These are phyloP conservation scores for Volvariella volvacea DNA, from an alignment of 1,284 basidiomycete genomes.

Conservation along the genomic window DNA sequence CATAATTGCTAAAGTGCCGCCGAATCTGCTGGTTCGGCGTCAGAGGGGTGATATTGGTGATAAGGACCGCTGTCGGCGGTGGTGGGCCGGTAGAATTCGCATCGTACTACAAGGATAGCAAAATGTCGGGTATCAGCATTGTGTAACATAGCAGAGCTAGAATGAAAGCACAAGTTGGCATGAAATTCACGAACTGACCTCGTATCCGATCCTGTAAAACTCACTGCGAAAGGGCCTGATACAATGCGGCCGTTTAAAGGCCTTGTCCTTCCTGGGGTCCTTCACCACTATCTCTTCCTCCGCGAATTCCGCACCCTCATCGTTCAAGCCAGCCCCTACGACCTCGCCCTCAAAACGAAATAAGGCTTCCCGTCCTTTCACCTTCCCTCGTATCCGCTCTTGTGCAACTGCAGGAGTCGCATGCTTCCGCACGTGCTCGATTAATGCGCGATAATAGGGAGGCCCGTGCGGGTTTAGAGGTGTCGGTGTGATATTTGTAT, in stretches of 20 bases:
- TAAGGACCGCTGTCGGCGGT: constrained; percentile 72
- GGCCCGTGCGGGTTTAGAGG: constrained; percentile 9
- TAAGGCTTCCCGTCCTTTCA: constrained; percentile 54
- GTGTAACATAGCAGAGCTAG: constrained; percentile 5
- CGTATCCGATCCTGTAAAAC: constrained; percentile 48
- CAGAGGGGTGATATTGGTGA: constrained; percentile 69
- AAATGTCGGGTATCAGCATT: constrained; percentile 9
- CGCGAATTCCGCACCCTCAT: constrained; percentile 25
- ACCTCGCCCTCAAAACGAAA: constrained; percentile 52
- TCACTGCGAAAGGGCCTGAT: constrained; percentile 33
- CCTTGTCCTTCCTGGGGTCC: constrained; percentile 51
- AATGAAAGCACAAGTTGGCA: neutral
- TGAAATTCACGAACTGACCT: constrained; percentile 41
- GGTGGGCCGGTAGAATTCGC: constrained; percentile 65
- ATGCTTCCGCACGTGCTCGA: constrained; percentile 45
- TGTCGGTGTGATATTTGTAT: constrained; percentile 14
- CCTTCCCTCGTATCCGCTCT: constrained; percentile 52
- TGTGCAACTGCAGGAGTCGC: constrained; percentile 26
- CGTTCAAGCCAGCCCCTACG: constrained; percentile 19
- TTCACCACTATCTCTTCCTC: constrained; percentile 33
- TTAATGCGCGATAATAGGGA: constrained; percentile 34
- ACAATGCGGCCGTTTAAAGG: constrained; percentile 25
- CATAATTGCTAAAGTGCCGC: constrained; percentile 64
- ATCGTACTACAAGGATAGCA: constrained; percentile 55
- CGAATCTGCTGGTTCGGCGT: constrained; percentile 64